These are phyloP conservation scores for Nitzschia sp. DNA, from an alignment of 108 stramenopile species.

Conservation along the genomic window DNA sequence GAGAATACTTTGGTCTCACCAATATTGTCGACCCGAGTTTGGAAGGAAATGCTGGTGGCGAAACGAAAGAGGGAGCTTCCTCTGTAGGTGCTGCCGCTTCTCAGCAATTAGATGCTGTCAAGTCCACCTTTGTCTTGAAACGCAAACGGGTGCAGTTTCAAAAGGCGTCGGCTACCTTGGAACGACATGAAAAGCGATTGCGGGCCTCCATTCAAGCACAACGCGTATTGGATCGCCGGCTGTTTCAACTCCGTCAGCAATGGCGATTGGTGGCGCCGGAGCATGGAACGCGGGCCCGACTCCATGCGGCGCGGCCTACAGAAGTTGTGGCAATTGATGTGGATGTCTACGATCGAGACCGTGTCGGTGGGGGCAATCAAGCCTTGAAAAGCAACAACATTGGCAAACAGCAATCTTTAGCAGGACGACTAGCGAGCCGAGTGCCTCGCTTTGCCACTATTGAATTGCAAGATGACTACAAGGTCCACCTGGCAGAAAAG, in stretches of 20 bases:
- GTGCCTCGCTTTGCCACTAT: slow-evolving; percentile 85
- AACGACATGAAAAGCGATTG: slow-evolving; percentile 57
- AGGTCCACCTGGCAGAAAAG: neutral
- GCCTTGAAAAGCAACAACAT: slow-evolving; percentile 7
- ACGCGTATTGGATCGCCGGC: slow-evolving; percentile 55
- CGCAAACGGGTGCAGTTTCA: slow-evolving; percentile 65
- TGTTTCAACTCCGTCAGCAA: slow-evolving; percentile 60
- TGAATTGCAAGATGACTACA: slow-evolving; percentile 64
- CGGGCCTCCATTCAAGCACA: slow-evolving; percentile 54
- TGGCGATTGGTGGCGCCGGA: slow-evolving; percentile 87
- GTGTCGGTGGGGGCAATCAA: slow-evolving; percentile 45
- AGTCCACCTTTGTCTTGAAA: slow-evolving; percentile 57
- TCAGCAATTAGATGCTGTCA: slow-evolving; percentile 40
- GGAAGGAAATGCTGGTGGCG: slow-evolving; percentile 18
- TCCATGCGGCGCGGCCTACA: slow-evolving; percentile 63
- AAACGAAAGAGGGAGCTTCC: slow-evolving; percentile 3
- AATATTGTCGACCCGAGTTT: slow-evolving; percentile 69
- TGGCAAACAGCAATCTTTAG: slow-evolving; percentile 15
- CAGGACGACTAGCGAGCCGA: slow-evolving; percentile 61
- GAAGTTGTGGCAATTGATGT: slow-evolving; percentile 83
- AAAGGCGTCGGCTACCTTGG: slow-evolving; percentile 44
- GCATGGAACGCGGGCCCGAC: slow-evolving; percentile 70
- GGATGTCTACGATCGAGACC: slow-evolving; percentile 76
- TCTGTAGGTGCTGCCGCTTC: slow-evolving; percentile 16
- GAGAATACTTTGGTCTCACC: slow-evolving; percentile 76